A percentile compares a stretch with the other conserved stretches of the same genome.
Conservation (phyloP, 1,284 basidiomycete species). For the Retiboletus flavoniger region DNA sequence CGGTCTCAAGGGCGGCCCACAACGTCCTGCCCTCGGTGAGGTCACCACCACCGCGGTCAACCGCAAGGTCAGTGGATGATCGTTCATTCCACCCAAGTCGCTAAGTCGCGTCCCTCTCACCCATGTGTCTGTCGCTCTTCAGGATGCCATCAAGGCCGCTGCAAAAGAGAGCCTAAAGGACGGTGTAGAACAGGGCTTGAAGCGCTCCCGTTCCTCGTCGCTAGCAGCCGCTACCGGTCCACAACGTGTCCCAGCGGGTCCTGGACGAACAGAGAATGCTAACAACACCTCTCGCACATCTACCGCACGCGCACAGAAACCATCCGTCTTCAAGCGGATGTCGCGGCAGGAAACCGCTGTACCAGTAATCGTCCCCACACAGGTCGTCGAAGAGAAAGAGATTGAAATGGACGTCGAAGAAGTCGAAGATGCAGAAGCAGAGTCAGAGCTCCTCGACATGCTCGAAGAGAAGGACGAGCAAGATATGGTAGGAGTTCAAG, state of each 20-base stretch:
- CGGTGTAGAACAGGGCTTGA: slow-evolving; percentile 52
- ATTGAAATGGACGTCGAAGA: slow-evolving; percentile 64
- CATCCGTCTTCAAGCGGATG: slow-evolving; percentile 40
- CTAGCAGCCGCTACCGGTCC: slow-evolving; percentile 54
- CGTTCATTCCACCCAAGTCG: slow-evolving; percentile 1
- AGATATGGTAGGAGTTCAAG: slow-evolving; percentile 50
- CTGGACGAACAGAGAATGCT: slow-evolving; percentile 47
- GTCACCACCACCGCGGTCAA: slow-evolving; percentile 71
- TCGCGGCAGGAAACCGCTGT: slow-evolving; percentile 44
- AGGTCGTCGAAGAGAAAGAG: slow-evolving; percentile 41
- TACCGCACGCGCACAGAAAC: slow-evolving; percentile 34
- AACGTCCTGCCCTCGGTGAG: slow-evolving; percentile 67
- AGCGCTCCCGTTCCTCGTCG: slow-evolving; percentile 61
- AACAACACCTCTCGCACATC: slow-evolving; percentile 41
- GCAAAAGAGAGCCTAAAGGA: slow-evolving; percentile 47
- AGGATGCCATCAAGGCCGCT: slow-evolving; percentile 32
- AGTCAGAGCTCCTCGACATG: slow-evolving; percentile 36
- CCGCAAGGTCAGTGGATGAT: slow-evolving; percentile 55
- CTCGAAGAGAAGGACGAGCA: slow-evolving; percentile 57
- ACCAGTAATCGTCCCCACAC: slow-evolving; percentile 36
- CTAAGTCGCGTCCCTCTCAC: slow-evolving; percentile 16
- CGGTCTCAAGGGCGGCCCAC: slow-evolving; percentile 44
- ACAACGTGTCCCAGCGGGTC: slow-evolving; percentile 66
- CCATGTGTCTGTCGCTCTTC: neutral
- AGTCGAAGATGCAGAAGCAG: slow-evolving; percentile 27